These are phyloP conservation scores for Mycena citricolor DNA, from an alignment of 1,284 basidiomycete genomes.

Conservation along the genomic window DNA sequence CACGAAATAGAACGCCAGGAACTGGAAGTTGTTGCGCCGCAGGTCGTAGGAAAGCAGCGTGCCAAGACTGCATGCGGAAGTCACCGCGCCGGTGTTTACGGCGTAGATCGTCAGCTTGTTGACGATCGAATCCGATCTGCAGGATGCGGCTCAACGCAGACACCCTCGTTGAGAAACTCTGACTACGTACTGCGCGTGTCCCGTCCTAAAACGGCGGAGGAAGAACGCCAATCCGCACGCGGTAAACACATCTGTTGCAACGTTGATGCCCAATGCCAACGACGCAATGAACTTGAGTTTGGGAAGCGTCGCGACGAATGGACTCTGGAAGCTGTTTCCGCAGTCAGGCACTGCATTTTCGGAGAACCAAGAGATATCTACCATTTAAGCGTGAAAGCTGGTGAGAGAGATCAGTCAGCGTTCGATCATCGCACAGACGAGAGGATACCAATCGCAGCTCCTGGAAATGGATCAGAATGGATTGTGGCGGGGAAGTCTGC, in stretches of 20 bases:
- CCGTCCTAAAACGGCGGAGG: constrained; percentile 48
- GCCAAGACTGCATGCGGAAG: constrained; percentile 26
- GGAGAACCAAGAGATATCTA: not conserved
- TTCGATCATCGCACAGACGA: constrained; percentile 4
- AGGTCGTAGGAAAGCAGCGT: constrained; percentile 30
- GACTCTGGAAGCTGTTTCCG: not conserved
- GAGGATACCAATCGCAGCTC: constrained; percentile 1
- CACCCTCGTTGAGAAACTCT: not conserved
- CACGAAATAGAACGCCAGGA: constrained; percentile 29
- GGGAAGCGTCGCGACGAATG: constrained; percentile 17
- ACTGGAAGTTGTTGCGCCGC: constrained; percentile 26
- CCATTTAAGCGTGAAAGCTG: constrained; percentile 20
- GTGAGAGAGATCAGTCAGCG: not conserved
- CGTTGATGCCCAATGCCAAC: constrained; percentile 42
- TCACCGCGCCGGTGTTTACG: constrained; percentile 35
- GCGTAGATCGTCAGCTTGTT: constrained; percentile 49
- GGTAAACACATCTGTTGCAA: constrained; percentile 46
- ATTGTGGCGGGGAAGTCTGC: not conserved
- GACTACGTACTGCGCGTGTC: constrained; percentile 39
- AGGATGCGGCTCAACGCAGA: not conserved
- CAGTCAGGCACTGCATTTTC: not conserved
- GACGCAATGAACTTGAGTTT: constrained; percentile 36
- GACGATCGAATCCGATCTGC: constrained; percentile 49
- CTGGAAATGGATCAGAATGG: not conserved
- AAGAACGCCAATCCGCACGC: constrained; percentile 50